Evolutionary conservation across 169 alveolate genomes (phyloP).

Genomic region (Plasmodium knowlesi): DNA sequence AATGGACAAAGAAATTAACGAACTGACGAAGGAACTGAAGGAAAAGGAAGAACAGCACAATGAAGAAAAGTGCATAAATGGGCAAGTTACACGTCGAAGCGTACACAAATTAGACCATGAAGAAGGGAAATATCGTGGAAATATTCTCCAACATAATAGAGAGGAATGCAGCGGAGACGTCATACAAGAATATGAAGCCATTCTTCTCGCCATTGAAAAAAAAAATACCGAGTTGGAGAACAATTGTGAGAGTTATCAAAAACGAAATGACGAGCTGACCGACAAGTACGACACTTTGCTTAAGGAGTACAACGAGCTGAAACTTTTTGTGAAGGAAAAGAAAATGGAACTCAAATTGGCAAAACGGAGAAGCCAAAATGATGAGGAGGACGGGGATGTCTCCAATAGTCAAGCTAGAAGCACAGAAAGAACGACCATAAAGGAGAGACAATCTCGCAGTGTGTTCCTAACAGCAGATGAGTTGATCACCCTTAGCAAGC

Average conservation of each 20-base stretch:
- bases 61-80: neutral
- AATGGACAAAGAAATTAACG: slow-evolving; percentile 45
- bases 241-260: slow-evolving; percentile 26
- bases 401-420: neutral
- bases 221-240: slow-evolving; percentile 53
- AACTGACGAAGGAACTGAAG: neutral
- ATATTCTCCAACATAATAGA: neutral
- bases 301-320: slow-evolving; percentile 27
- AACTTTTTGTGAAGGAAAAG: slow-evolving; percentile 25
- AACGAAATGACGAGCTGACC: slow-evolving; percentile 25
- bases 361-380: neutral
- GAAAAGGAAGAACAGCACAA: slow-evolving; percentile 3
- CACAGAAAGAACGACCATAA: neutral
- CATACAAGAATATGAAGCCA: slow-evolving; percentile 49
- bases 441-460: neutral
- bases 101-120: neutral
- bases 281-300: slow-evolving; percentile 26
- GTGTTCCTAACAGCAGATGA: neutral
- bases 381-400: neutral
- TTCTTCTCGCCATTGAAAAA: slow-evolving; percentile 34
- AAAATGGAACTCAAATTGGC: slow-evolving; percentile 5
- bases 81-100: neutral
- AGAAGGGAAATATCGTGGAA: neutral
- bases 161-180: neutral
- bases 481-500: slow-evolving; percentile 1